A percentile compares a stretch with the other conserved stretches of the same genome.
These are phyloP conservation scores for Colletotrichum sp. DNA, from an alignment of 2,329 filamentous ascomycete genomes.

Conservation along the genomic window DNA sequence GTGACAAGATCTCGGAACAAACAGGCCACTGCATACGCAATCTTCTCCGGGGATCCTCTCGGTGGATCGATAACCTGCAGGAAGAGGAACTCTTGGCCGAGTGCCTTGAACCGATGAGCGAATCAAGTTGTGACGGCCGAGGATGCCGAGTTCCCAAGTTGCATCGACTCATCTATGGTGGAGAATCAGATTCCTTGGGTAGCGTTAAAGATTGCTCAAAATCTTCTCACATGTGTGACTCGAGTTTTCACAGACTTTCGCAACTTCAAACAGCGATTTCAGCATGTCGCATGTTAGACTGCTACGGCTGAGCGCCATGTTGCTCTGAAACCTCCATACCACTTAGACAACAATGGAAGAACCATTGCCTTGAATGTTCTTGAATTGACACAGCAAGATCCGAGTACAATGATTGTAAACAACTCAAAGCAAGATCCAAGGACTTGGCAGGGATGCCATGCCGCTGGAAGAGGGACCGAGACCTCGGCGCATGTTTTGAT, in stretches of 20 bases:
- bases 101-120: background rate
- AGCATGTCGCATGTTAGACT: background rate
- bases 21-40: background rate
- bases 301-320: accelerated
- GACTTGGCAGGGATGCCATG: background rate
- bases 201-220: background rate
- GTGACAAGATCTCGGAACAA: background rate
- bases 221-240: background rate
- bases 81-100: background rate
- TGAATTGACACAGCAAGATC: background rate
- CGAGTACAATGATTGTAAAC: background rate
- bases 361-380: background rate
- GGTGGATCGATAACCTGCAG: background rate
- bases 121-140: background rate
- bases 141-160: background rate
- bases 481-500: background rate
- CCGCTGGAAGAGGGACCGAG: background rate
- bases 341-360: background rate
- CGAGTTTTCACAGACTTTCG: background rate
- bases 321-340: background rate
- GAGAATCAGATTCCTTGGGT: background rate
- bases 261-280: background rate
- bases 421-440: background rate
- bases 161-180: background rate
- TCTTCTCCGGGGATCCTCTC: background rate